These are phyloP conservation scores for Dryas drummondii DNA, from an alignment of 306 rosid genomes.

Conservation along the genomic window DNA sequence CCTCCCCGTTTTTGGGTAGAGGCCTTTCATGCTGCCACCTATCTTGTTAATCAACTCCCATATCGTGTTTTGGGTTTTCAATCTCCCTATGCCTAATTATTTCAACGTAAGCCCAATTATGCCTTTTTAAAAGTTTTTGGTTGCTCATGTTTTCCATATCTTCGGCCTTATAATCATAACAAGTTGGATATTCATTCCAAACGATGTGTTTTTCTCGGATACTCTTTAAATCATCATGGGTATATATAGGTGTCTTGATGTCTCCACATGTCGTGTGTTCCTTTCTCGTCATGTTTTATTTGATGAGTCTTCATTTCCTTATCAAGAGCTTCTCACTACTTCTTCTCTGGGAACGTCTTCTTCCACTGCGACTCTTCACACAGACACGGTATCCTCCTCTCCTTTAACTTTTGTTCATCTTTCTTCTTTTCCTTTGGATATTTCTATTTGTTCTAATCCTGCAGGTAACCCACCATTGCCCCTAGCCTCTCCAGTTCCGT, in stretches of 20 bases:
- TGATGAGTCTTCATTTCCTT: background rate
- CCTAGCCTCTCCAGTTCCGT: too few species aligned
- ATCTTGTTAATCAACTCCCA: background rate
- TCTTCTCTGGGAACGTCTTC: too few species aligned
- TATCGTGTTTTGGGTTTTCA: too few species aligned
- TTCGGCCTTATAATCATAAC: background rate
- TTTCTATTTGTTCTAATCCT: too few species aligned
- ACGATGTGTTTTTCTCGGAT: background rate
- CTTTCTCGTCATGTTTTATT: background rate
- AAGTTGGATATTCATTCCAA: background rate
- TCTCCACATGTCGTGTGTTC: background rate
- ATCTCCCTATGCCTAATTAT: background rate
- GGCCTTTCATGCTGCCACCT: background rate
- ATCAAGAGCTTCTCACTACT: too few species aligned
- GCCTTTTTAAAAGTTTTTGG: background rate
- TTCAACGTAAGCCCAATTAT: background rate
- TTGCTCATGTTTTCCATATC: background rate
- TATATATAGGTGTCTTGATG: background rate
- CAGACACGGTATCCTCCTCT: too few species aligned
- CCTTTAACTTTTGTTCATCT: too few species aligned
- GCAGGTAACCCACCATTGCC: too few species aligned
- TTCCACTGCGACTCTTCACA: too few species aligned
- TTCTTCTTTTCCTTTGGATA: too few species aligned
- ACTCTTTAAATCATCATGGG: background rate
- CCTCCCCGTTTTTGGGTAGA: too few species aligned